Evolutionary conservation across 2,329 filamentous ascomycete species (phyloP), one percentile per base, ranked within the genome.

Genomic region (Verticillium tricorpus): DNA sequence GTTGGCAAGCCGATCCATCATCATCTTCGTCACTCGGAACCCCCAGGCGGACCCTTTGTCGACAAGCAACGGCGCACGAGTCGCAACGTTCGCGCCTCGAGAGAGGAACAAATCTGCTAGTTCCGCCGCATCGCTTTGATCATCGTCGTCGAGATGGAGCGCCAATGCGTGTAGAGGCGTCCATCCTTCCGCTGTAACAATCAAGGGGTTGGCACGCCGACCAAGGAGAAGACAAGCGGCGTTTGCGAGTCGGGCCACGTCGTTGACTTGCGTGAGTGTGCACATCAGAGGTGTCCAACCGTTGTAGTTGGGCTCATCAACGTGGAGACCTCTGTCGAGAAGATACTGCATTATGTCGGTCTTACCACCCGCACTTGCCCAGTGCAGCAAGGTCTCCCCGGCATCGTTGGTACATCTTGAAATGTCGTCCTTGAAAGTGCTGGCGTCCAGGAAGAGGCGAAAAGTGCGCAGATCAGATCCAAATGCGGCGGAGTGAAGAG

Each of bases 271-370:
- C 12, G 34, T 40, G 2, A 73, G 58, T 8, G 70, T 70, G 50
- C 70, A 73, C 35, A 71, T 59, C 19, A 73, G 61, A 6, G 71
- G 71, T 12, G 71, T 74, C 71, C 71, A 74, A 56, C 69, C 67
- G 54, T 70, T 69, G 11, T 57, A 12, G 61, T 63, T 73, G 1
- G 28, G 35, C 1, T 57, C 52, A 55, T 73, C 68, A 32, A 70
- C 64, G 55, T 70, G 59, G 1, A 68, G 22, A 34, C 69, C 67
- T 3, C 54, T 55, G 22, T 28, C 15, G 2, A 68, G 56, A 2
- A 68, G 63, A 52, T 63, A 69, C 14, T 66, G 63, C 15, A 72
- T 54, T 0, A 65, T 65, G 14, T 69, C 67, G 22, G 55, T 14
- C 1, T 66, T 61, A 12, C 68, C 62, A 0, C 70, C 70, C 2